Base-by-base conservation (phyloP, 441 rosid genomes). In the Pelargonium citronellum region DNA sequence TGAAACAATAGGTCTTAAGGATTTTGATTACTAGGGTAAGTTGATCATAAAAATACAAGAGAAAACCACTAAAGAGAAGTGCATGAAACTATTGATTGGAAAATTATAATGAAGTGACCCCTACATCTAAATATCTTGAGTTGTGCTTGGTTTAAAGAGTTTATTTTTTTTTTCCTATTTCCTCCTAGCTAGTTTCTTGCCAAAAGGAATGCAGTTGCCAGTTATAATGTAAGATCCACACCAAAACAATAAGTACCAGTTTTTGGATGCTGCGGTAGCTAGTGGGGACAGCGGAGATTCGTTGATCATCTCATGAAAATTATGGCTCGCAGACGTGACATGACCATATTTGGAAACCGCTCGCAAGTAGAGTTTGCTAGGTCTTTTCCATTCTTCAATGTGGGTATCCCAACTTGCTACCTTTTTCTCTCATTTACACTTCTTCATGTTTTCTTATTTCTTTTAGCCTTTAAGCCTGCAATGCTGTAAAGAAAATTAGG, bases 241-340 rank as follows among this genome's bases (percentile, higher is more conserved):
- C 22, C 17, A 17, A 57, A 19, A 58, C 63, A 58, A 58, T 58
- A 58, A 22, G 63, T 58, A 57, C 62, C 62, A 16, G 62, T 17
- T 57, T 57, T 57, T 57, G 62, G 62, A 53, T 57, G 62, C 4
- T 1, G 62, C 27, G 8, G 63, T 27, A 27, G 30, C 57, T 11
- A 49, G 46, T 41, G 57, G 63, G 63, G 63, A 20, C 63, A 57
- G 62, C 62, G 19, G 62, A 57, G 62, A 57, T 57, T 57, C 62
- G 7, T 57, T 1, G 30, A 27, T 19, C 24, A 16, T 17, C 30
- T 58, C 63, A 58, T 58, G 63, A 19, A 58, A 27, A 58, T 58
- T 34, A 58, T 58, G 30, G 63, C 63, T 58, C 9, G 13, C 20
- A 9, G 63, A 58, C 27, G 10, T 58, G 63, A 58, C 63, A 58